Percentiles rank a stretch among this genome's conserved stretches.
These are phyloP conservation scores for Kurtzmaniella quercitrusa DNA, from an alignment of 1,139 yeast species.

Conservation along the genomic window DNA sequence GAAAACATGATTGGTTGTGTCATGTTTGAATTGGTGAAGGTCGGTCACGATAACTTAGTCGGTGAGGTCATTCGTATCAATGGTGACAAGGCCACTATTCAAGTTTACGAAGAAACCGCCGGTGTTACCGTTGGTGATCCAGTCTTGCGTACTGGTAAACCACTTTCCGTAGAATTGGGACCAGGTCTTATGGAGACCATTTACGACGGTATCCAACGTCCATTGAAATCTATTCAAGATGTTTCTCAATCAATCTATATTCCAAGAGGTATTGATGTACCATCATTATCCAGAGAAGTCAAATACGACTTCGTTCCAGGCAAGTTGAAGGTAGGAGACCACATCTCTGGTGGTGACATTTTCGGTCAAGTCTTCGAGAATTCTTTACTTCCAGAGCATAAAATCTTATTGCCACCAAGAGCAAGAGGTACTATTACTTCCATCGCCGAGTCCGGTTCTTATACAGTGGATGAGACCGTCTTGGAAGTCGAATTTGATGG, in stretches of 20 bases:
- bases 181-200: constrained; percentile 99
- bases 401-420: constrained; percentile 93
- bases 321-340: constrained; percentile 83
- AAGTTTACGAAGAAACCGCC: constrained; percentile 98
- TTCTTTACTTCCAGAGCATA: constrained; percentile 87
- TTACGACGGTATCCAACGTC: constrained; percentile 99
- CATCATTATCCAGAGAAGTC: constrained; percentile 78
- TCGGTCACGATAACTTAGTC: constrained; percentile 93
- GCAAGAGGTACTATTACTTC: constrained; percentile 96
- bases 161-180: constrained; percentile 95
- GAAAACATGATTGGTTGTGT: constrained; percentile 99
- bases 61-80: constrained; percentile 98
- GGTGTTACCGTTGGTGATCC: constrained; percentile 99
- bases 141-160: constrained; percentile 95
- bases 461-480: constrained; percentile 82
- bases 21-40: constrained; percentile 96
- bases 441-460: constrained; percentile 86
- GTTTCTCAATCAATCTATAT: constrained; percentile 86
- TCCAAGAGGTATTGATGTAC: constrained; percentile 98
- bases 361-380: constrained; percentile 93
- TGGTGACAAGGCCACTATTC: constrained; percentile 95
- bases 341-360: constrained; percentile 96
- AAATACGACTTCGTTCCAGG: constrained; percentile 88
- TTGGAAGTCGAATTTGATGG: constrained; percentile 96
- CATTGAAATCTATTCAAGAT: constrained; percentile 87